Conservation (phyloP, 1,139 yeast genomes). For the Kazachstania sp. region DNA sequence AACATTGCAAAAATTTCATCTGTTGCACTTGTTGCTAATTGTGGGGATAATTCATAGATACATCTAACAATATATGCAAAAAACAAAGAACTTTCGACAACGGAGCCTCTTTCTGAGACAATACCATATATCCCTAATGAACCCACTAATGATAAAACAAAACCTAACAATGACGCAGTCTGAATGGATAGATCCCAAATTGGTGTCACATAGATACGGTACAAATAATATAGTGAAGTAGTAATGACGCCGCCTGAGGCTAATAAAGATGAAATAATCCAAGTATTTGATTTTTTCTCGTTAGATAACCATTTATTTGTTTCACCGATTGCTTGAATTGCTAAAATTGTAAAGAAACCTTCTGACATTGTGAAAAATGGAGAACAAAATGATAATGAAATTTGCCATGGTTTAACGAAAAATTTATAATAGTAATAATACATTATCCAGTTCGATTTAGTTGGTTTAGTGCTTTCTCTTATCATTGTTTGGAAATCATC, state of each 20-base stretch:
- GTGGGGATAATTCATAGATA: constrained; percentile 83
- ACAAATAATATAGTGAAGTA: constrained; percentile 65
- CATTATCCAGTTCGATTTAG: constrained; percentile 18
- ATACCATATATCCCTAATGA: constrained; percentile 80
- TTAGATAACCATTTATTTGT: constrained; percentile 57
- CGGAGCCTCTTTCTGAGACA: constrained; percentile 73
- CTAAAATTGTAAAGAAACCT: constrained; percentile 83
- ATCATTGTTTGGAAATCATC: constrained; percentile 17
- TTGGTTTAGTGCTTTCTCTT: constrained; percentile 18
- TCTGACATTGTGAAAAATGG: constrained; percentile 82
- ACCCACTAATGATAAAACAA: constrained; percentile 65
- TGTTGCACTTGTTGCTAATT: constrained; percentile 45
- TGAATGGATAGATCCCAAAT: constrained; percentile 52
- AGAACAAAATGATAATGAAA: constrained; percentile 66
- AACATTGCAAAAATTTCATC: constrained; percentile 34
- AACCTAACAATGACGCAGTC: constrained; percentile 79
- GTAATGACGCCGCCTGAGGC: constrained; percentile 71
- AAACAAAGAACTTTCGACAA: constrained; percentile 75
- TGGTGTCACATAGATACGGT: constrained; percentile 76
- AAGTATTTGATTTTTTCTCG: constrained; percentile 41
- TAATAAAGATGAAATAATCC: constrained; percentile 71
- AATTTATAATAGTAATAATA: constrained; percentile 31
- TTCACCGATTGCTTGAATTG: constrained; percentile 87
- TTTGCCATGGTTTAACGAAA: constrained; percentile 56
- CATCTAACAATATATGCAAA: constrained; percentile 90